These are phyloP conservation scores for Didymella exigua DNA, from an alignment of 2,329 filamentous ascomycete genomes.

Conservation along the genomic window DNA sequence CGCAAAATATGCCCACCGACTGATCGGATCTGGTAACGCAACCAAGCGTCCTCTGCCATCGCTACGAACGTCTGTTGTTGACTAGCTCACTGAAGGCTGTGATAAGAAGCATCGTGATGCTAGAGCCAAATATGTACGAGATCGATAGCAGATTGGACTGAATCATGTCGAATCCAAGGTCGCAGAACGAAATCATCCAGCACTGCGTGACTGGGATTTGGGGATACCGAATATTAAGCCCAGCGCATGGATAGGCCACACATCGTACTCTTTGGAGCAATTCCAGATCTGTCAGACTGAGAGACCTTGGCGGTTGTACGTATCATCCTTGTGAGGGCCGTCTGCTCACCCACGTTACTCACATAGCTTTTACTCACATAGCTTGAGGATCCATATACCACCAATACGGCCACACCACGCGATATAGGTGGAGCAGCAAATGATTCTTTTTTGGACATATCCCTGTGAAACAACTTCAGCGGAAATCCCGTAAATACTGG, in stretches of 20 bases:
- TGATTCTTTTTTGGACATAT: neutral
- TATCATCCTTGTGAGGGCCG: slow-evolving; percentile 59
- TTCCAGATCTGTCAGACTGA: slow-evolving; percentile 21
- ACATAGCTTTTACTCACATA: neutral
- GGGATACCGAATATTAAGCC: slow-evolving; percentile 23
- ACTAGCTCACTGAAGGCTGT: slow-evolving; percentile 19
- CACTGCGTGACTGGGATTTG: slow-evolving; percentile 13
- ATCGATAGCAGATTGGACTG: slow-evolving; percentile 67
- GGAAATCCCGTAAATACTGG: neutral
- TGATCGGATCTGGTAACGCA: slow-evolving; percentile 12
- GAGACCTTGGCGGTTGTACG: slow-evolving; percentile 63
- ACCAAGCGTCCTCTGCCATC: slow-evolving; percentile 21
- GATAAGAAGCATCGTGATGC: slow-evolving; percentile 20
- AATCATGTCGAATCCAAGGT: slow-evolving; percentile 66
- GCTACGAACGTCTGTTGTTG: slow-evolving; percentile 18
- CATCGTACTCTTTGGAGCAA: slow-evolving; percentile 29
- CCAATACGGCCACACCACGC: neutral
- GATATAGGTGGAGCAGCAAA: neutral
- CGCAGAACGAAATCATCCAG: slow-evolving; percentile 55
- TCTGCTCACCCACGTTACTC: too few species aligned
- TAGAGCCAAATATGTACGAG: slow-evolving; percentile 31
- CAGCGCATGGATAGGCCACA: slow-evolving; percentile 32
- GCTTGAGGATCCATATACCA: neutral
- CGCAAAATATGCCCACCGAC: slow-evolving; percentile 57
- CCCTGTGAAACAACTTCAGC: neutral